Evolutionary conservation across 2,329 filamentous ascomycete genomes (phyloP).

Genomic region (Pyrenochaeta sp.): DNA sequence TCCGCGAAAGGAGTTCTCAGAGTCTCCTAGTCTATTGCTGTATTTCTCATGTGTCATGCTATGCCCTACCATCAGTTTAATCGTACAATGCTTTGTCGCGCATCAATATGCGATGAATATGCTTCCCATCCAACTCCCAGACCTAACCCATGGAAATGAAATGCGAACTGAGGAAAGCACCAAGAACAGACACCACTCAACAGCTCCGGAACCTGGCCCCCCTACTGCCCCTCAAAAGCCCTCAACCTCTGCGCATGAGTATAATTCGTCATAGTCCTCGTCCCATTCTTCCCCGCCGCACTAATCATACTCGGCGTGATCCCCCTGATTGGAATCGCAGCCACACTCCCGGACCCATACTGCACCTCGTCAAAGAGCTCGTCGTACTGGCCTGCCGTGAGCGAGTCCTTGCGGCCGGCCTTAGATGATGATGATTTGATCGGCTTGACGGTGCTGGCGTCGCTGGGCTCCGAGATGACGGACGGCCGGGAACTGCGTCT

Average conservation of each 20-base stretch:
- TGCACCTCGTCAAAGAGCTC: slow-evolving; percentile 35
- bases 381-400: slow-evolving; percentile 38
- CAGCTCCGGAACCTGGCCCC: slow-evolving; percentile 2
- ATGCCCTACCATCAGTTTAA: too few species aligned
- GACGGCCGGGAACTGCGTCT: slow-evolving; percentile 22
- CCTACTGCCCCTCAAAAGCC: slow-evolving; percentile 30
- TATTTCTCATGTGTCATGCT: too few species aligned
- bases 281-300: slow-evolving; percentile 40
- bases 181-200: too few species aligned
- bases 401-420: slow-evolving; percentile 39
- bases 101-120: too few species aligned
- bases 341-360: slow-evolving; percentile 42
- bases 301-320: slow-evolving; percentile 50
- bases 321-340: slow-evolving; percentile 31
- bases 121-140: too few species aligned
- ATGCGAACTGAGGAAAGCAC: too few species aligned
- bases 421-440: slow-evolving; percentile 23
- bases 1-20: too few species aligned
- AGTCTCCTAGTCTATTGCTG: too few species aligned
- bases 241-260: slow-evolving; percentile 41
- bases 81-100: too few species aligned
- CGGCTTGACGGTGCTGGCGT: slow-evolving; percentile 44
- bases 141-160: too few species aligned
- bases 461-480: slow-evolving; percentile 43
- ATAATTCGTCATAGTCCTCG: slow-evolving; percentile 46